These are phyloP conservation scores for Echinochloa phyllopogon DNA, from an alignment of 176 grass and related monocot species.

Conservation along the genomic window DNA sequence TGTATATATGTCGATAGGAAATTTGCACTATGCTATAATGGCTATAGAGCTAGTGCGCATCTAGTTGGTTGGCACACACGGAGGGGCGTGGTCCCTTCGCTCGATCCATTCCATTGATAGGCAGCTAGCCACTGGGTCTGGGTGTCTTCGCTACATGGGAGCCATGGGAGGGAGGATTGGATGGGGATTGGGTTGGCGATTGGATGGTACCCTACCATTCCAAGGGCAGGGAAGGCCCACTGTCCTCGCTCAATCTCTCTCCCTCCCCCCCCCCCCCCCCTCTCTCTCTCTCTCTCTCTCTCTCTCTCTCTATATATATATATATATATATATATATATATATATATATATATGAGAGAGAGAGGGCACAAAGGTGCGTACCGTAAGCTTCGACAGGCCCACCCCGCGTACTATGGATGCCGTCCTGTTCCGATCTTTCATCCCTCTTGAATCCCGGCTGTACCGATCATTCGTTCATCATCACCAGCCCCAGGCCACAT, in stretches of 20 bases:
- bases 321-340: too few species aligned
- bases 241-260: conserved; percentile 30
- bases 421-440: conserved; percentile 40
- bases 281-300: too few species aligned
- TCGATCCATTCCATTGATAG: conserved; percentile 42
- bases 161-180: conserved; percentile 6
- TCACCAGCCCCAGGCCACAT: conserved; percentile 22
- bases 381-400: conserved; percentile 46
- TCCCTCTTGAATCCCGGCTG: conserved; percentile 62
- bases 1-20: not conserved
- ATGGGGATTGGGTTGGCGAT: conserved; percentile 37
- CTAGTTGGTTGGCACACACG: conserved; percentile 48
- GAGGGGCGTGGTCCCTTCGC: conserved; percentile 1
- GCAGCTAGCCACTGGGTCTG: conserved; percentile 37
- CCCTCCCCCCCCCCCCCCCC: not conserved
- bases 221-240: conserved; percentile 33
- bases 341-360: too few species aligned
- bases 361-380: conserved; percentile 6
- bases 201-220: conserved; percentile 49
- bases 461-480: conserved; percentile 60
- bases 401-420: conserved; percentile 32
- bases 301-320: too few species aligned
- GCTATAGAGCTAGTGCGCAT: conserved; percentile 48
- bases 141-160: conserved; percentile 49
- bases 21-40: conserved; percentile 14